A percentile compares a stretch with the other conserved stretches of the same genome.
phyloP scores from a whole-genome alignment of 805 yeast species.

The Debaryomyces maramus region DNA sequence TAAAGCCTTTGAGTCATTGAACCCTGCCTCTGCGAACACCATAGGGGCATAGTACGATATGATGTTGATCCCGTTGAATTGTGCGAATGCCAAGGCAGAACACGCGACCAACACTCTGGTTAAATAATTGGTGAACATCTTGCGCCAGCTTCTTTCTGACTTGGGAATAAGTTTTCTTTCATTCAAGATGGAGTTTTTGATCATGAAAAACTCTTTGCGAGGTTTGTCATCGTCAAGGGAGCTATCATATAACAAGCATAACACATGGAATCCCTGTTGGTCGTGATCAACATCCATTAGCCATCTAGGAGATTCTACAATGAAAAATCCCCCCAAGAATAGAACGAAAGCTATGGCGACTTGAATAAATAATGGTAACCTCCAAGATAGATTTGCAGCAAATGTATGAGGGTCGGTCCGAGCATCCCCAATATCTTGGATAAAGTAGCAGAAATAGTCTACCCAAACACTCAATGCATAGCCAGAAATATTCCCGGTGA shows the following conservation, averaged over 20 bases:
- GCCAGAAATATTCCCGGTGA: slow-evolving; percentile 82
- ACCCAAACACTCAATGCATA: slow-evolving; percentile 86
- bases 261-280: slow-evolving; percentile 47
- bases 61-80: slow-evolving; percentile 56
- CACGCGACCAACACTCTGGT: slow-evolving; percentile 39
- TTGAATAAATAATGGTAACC: slow-evolving; percentile 75
- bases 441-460: slow-evolving; percentile 71
- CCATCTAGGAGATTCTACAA: slow-evolving; percentile 92
- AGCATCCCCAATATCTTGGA: slow-evolving; percentile 51
- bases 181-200: slow-evolving; percentile 44
- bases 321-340: slow-evolving; percentile 70
- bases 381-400: slow-evolving; percentile 59
- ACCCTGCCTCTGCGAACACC: slow-evolving; percentile 50
- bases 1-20: slow-evolving; percentile 41
- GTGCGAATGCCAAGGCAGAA: slow-evolving; percentile 46
- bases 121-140: slow-evolving; percentile 40
- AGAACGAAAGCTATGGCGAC: slow-evolving; percentile 69
- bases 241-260: slow-evolving; percentile 27
- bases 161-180: slow-evolving; percentile 41
- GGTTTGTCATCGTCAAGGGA: slow-evolving; percentile 33
- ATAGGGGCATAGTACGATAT: slow-evolving; percentile 60
- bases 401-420: slow-evolving; percentile 34
- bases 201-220: slow-evolving; percentile 44
- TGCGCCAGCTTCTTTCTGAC: slow-evolving; percentile 41
- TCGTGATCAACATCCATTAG: slow-evolving; percentile 77